Evolutionary conservation across 1,284 basidiomycete genomes (phyloP).

Genomic region (Ceratobasidium theobromae): DNA sequence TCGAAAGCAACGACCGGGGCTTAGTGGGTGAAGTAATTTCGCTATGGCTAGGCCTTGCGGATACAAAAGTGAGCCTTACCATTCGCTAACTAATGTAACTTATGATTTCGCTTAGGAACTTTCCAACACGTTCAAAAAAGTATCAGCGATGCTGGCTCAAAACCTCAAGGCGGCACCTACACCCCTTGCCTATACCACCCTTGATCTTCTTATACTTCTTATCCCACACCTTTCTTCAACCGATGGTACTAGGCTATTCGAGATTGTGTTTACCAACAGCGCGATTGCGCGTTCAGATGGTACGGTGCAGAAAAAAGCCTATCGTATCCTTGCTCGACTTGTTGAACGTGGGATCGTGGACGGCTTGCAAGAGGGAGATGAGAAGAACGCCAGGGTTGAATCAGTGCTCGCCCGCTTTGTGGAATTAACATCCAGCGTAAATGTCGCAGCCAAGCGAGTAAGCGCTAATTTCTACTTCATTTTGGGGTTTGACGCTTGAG

Average conservation of each 20-base stretch:
- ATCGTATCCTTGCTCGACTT: slow-evolving; percentile 81
- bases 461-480: slow-evolving; percentile 32
- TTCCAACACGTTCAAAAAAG: slow-evolving; percentile 76
- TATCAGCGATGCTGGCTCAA: slow-evolving; percentile 73
- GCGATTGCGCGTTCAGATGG: slow-evolving; percentile 76
- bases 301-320: slow-evolving; percentile 93
- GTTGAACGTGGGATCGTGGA: slow-evolving; percentile 61
- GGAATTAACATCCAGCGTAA: slow-evolving; percentile 64
- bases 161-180: slow-evolving; percentile 55
- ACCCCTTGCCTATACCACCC: slow-evolving; percentile 72
- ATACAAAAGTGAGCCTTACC: slow-evolving; percentile 55
- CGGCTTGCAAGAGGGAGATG: slow-evolving; percentile 16
- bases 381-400: slow-evolving; percentile 39
- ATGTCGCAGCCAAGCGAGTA: slow-evolving; percentile 87
- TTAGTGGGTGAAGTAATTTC: slow-evolving; percentile 88
- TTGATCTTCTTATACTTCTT: slow-evolving; percentile 87
- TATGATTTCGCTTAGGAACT: slow-evolving; percentile 57
- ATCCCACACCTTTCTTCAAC: slow-evolving; percentile 70
- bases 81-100: neutral
- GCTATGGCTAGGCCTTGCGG: slow-evolving; percentile 83
- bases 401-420: slow-evolving; percentile 64
- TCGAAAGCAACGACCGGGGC: slow-evolving; percentile 72
- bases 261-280: slow-evolving; percentile 58
- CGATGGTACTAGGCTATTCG: slow-evolving; percentile 66
- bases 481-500: neutral